Percentiles rank a stretch among this genome's conserved stretches.
phyloP scores from a whole-genome alignment of 305 asterid species.

The Andrographis paniculata region DNA sequence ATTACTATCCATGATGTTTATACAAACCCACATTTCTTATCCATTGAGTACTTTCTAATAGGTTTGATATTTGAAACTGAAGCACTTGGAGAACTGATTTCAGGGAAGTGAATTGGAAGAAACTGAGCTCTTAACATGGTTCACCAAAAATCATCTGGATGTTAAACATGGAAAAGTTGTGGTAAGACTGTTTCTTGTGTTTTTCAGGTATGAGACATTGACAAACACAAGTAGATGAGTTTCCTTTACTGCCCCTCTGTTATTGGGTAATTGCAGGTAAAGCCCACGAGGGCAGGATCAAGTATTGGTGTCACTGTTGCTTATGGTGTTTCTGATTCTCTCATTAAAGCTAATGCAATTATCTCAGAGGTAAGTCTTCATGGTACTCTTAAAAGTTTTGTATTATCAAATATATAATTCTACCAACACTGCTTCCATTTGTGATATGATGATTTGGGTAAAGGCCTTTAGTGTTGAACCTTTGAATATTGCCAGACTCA shows the following conservation, averaged over 20 bases:
- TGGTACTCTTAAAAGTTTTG: conserved; percentile 15
- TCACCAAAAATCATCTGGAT: conserved; percentile 46
- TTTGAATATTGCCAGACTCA: neutral
- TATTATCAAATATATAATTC: conserved; percentile 3
- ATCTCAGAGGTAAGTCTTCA: conserved; percentile 54
- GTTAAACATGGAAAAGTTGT: conserved; percentile 66
- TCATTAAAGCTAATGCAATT: conserved; percentile 50
- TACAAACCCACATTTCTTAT: too few relatives aligned
- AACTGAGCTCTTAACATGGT: conserved; percentile 52
- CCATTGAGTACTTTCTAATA: too few relatives aligned
- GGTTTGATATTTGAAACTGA: conserved; percentile 12
- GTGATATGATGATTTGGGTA: neutral
- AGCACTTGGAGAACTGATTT: conserved; percentile 14
- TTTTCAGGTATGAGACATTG: conserved; percentile 14
- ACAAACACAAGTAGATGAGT: conserved; percentile 7
- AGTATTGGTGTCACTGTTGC: conserved; percentile 93
- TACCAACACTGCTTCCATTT: neutral
- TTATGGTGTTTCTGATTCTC: conserved; percentile 75
- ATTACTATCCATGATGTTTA: too few relatives aligned
- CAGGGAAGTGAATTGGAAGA: conserved; percentile 60
- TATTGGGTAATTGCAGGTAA: conserved; percentile 51
- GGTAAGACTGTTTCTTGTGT: conserved; percentile 40
- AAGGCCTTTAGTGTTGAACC: neutral
- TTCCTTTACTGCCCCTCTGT: conserved; percentile 17
- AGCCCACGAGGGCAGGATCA: conserved; percentile 90